Base-by-base conservation (phyloP, 371 early-diverging fungal species). In the Choanephora cucurbitarum region DNA sequence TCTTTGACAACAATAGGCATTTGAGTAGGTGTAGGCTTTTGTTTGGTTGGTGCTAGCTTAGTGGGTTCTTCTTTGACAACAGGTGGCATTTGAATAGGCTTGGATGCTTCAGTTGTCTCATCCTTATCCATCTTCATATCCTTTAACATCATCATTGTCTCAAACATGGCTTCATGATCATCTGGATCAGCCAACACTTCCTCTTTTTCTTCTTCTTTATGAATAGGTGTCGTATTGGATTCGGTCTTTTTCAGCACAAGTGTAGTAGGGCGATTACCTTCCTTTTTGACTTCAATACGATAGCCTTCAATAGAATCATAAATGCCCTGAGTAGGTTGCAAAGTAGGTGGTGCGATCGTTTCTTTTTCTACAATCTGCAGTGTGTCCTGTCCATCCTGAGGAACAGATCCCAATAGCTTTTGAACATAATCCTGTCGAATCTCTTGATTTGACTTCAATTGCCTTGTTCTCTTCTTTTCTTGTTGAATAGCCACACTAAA, bases 71-170 rank as follows among this genome's bases (percentile, higher is more conserved):
- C 28, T 55, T 10, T 58, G n/a, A 41, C 39, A 14, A 17, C 17
- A 17, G 47, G 1, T 31, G 49, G n/a, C n/a, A n/a, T n/a, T n/a
- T n/a, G n/a, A n/a, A n/a, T n/a, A n/a, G n/a, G n/a, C n/a, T n/a
- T n/a, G n/a, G n/a, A n/a, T n/a, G n/a, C n/a, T 39, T n/a, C 34
- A 3, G 53, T 37, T 18, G 19, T 31, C 34, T 58, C 50, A 15
- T 64, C 55, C 21, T 62, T 52, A 53, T 75, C 79, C 54, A 75
- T 42, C 9, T 73, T 53, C 62, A 78, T 58, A 5, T 64, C 56
- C 41, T 72, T 72, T 15, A 78, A 52, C 69, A 70, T 72, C 79
- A 79, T 79, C 79, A 79, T 79, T 5, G 79, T 79, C 39, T 71
- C 68, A 57, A 65, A 65, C 56, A 79, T 62, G 3, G 75, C 75